Conservation (phyloP, 2,329 filamentous ascomycete species). For the Erysiphe pisi region DNA sequence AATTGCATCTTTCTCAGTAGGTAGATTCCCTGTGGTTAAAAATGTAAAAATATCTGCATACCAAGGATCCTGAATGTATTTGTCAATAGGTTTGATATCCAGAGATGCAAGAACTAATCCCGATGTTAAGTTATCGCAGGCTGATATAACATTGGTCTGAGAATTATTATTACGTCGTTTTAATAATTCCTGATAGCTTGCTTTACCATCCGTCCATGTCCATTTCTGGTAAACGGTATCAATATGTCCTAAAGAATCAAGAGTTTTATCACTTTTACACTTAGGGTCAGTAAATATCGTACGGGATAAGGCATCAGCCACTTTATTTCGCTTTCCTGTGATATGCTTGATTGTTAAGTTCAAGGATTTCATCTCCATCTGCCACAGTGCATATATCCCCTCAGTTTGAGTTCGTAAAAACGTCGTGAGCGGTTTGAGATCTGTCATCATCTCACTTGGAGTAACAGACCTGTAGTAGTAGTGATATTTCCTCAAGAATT, state of each 20-base stretch:
- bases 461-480: not conserved
- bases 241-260: slow-evolving; percentile 10
- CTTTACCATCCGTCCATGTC: not conserved
- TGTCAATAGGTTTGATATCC: slow-evolving; percentile 6
- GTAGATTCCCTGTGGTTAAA: not conserved
- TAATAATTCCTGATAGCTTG: slow-evolving; percentile 11
- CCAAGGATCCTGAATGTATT: not conserved
- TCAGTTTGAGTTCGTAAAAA: slow-evolving; percentile 24
- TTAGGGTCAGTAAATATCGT: slow-evolving; percentile 6
- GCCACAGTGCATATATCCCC: slow-evolving; percentile 25
- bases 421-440: not conserved
- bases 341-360: slow-evolving; percentile 24
- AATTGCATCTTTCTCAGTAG: slow-evolving; percentile 13
- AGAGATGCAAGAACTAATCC: not conserved
- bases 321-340: slow-evolving; percentile 7
- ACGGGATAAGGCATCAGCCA: not conserved
- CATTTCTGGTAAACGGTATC: not conserved
- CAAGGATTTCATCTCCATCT: not conserved
- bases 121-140: not conserved
- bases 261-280: not conserved
- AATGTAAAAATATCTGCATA: not conserved
- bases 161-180: not conserved
- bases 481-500: slow-evolving; percentile 23
- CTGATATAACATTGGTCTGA: not conserved
- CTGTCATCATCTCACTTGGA: slow-evolving; percentile 16